Evolutionary conservation across 208 protist species (phyloP), one percentile per base, ranked within the genome.

Genomic region (Naegleria fowleri): DNA sequence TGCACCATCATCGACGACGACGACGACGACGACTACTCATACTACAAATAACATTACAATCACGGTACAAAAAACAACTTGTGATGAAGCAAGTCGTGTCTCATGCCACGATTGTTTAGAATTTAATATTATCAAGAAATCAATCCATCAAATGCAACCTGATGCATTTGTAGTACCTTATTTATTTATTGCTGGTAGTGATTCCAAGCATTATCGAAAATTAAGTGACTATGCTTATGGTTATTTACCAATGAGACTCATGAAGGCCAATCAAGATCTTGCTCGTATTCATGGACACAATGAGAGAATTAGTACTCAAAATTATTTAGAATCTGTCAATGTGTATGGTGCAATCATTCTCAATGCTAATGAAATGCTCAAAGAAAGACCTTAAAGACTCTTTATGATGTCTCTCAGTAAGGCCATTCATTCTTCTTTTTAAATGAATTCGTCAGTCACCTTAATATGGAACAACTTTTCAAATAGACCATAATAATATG

Each of bases 141-240:
- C 67, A 25, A 79, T 79, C 36, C 19, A 79, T 79, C 29, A 79
- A 36, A 36, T 79, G 7, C 67, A 79, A 79, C 67, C 67, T 36
- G 67, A 79, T 79, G 67, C 36, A 0, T 36, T 79, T 36, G 67
- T 79, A 36, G 13, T n/a, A 36, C 67, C 67, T 79, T 79, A 79
- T 79, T 79, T 79, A 79, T 79, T 79, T 79, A 79, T 79, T 79
- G 67, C 67, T 79, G 67, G 67, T 15, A 79, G 67, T 79, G 67
- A 79, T 36, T 36, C 25, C 29, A 36, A 36, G 16, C 25, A 79
- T 36, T 79, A 79, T 79, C 29, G 67, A 79, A 36, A 79, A 13
- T 79, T 79, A 33, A 79, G 67, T 79, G 29, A 79, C 9, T 79
- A 36, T 79, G 16, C 67, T 9, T 79, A 79, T 79, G 67, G 67